A percentile compares a stretch with the other conserved stretches of the same genome.
These are phyloP conservation scores for Herpotrichia juniperi DNA, from an alignment of 2,329 filamentous ascomycete genomes.

Conservation along the genomic window DNA sequence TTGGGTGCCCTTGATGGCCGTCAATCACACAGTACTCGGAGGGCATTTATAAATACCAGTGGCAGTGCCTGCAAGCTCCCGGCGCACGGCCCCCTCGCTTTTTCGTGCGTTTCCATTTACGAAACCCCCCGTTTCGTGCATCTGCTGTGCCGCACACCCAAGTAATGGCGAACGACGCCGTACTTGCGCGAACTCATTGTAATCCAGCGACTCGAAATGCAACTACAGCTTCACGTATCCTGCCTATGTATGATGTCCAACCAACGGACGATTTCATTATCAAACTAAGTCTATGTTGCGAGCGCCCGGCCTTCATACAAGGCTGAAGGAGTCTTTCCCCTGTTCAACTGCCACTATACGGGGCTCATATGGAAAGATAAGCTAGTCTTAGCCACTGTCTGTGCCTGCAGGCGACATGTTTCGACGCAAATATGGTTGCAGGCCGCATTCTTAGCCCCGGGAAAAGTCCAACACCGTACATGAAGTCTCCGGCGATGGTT, in stretches of 20 bases:
- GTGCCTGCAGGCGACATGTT: neutral
- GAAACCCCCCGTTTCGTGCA: neutral
- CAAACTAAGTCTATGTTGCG: too few relatives aligned
- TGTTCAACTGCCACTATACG: neutral
- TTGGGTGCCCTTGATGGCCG: too few relatives aligned
- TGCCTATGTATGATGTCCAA: too few relatives aligned
- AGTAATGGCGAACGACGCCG: neutral
- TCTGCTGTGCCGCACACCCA: neutral
- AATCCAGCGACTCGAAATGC: too few relatives aligned
- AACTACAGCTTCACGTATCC: too few relatives aligned
- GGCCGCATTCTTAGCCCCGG: neutral
- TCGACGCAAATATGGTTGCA: neutral
- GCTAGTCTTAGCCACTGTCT: neutral
- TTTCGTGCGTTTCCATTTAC: neutral
- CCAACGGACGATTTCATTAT: too few relatives aligned
- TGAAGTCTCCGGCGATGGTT: neutral
- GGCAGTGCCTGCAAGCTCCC: neutral
- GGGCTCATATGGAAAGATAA: neutral
- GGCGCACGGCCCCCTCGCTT: neutral
- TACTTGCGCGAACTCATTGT: too few relatives aligned
- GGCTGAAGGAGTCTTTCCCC: neutral
- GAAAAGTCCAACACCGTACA: neutral
- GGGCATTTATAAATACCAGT: neutral
- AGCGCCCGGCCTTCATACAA: too few relatives aligned
- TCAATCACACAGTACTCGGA: neutral